Percentiles rank a stretch among this genome's conserved stretches.
Conservation (phyloP, 2,329 filamentous ascomycete species). For the Fusarium napiforme region DNA sequence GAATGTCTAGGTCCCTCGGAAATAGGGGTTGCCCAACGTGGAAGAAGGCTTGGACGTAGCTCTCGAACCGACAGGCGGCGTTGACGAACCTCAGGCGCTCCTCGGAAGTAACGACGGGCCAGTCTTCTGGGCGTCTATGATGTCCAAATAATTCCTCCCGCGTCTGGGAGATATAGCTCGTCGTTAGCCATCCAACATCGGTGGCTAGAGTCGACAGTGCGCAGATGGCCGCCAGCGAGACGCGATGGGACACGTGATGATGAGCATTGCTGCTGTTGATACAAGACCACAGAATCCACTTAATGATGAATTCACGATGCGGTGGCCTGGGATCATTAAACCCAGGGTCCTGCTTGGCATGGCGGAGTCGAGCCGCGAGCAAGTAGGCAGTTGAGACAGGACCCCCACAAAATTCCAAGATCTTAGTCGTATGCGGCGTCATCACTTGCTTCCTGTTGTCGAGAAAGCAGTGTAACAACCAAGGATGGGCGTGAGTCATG, state of each 20-base stretch:
- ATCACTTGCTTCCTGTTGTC: neutral
- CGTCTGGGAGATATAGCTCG: neutral
- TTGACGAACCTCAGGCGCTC: neutral
- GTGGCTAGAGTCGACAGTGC: neutral
- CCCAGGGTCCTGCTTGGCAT: neutral
- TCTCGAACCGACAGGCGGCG: neutral
- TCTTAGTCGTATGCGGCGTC: neutral
- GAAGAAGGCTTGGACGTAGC: neutral
- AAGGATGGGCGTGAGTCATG: neutral
- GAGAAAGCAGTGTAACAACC: neutral
- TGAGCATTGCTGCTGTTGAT: fast-evolving
- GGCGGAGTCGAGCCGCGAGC: neutral
- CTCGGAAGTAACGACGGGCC: fast-evolving
- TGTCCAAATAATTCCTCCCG: too few species aligned
- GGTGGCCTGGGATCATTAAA: neutral
- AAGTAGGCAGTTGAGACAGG: neutral
- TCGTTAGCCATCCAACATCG: neutral
- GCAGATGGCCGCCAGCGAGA: neutral
- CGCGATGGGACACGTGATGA: neutral
- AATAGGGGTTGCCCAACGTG: neutral
- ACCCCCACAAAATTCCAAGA: neutral
- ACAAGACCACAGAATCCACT: fast-evolving
- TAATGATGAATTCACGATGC: neutral
- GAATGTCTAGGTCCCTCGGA: neutral
- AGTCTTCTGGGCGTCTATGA: too few species aligned